Evolutionary conservation across 139 green algal species (phyloP), one percentile per base, ranked within the genome.

Genomic region (Coelastrella sp.): DNA sequence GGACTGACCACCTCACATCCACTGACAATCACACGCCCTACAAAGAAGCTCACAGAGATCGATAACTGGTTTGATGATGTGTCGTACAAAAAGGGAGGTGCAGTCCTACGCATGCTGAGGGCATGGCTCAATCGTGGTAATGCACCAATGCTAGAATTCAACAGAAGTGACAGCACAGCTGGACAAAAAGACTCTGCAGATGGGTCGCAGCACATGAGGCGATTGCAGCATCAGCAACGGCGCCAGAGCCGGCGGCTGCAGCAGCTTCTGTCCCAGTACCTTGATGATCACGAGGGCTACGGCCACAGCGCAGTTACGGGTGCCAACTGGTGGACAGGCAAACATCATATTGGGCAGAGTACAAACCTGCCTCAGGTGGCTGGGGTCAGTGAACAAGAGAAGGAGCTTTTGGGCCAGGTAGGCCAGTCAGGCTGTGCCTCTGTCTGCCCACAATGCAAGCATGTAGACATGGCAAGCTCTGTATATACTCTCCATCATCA

Each of bases 81-180:
- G 25, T 93, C 90, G 90, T 98, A 99, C 86, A 68, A 95, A 22
- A 98, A 99, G 92, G 97, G 97, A 61, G 93, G 92, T 6, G 92
- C 94, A 11, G 94, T 99, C 78, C 93, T 99, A 75, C 94, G 97
- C 81, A 99, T 99, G 96, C 93, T 99, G 89, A 93, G 96, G 0
- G 94, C 96, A 8, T 97, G 95, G 92, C 75, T 98, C 7, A 95
- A 94, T 35, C 80, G 86, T 7, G 78, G 11, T 70, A 56, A 66
- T 60, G 84, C 78, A 73, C 59, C 83, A 24, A 56, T 83, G 81
- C 66, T 85, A 87, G 24, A 76, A 4, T 7, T 74, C 73, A 35
- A 6, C 80, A 79, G 74, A 72, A 61, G 11, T 59, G 56, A 22
- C 81, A n/a, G 59, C 22, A 72, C 7, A 19, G 58, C 25, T 66